Conservation (phyloP, 345 rosid species). For the Pistacia vera region DNA sequence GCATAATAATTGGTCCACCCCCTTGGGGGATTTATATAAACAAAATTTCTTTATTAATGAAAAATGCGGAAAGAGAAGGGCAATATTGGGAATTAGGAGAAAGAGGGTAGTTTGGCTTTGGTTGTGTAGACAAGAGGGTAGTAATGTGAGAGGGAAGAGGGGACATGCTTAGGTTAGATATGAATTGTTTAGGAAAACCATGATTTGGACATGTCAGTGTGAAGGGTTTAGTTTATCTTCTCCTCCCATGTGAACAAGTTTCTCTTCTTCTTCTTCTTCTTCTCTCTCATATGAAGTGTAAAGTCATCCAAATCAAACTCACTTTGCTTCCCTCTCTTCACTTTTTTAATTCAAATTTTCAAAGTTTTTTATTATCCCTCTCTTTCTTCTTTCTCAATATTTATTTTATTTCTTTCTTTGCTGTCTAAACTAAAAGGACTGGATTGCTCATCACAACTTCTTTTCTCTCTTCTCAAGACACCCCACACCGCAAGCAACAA, state of each 20-base stretch:
- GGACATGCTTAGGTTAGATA: conserved; percentile 32
- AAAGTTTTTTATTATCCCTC: conserved; percentile 12
- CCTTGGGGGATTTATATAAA: too few species aligned
- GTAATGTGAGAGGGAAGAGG: conserved; percentile 17
- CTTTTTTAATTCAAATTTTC: conserved; percentile 22
- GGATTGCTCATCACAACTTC: conserved; percentile 27
- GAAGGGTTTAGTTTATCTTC: conserved; percentile 22
- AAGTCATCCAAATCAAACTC: conserved; percentile 28
- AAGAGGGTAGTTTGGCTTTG: too few species aligned
- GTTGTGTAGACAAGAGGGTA: conserved; percentile 12
- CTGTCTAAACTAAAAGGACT: neutral
- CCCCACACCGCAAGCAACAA: conserved; percentile 28
- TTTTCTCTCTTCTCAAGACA: conserved; percentile 41
- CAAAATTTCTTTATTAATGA: too few species aligned
- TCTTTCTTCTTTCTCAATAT: neutral
- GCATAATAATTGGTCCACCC: conserved; percentile 2
- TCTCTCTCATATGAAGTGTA: conserved; percentile 33
- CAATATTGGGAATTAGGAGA: neutral
- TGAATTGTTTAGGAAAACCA: conserved; percentile 35
- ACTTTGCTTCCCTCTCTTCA: conserved; percentile 22
- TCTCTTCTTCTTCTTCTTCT: conserved; percentile 20
- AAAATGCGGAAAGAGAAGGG: neutral
- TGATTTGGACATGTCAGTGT: conserved; percentile 36
- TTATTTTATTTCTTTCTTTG: neutral
- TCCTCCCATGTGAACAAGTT: conserved; percentile 35